These are phyloP conservation scores for Cordyceps sp. DNA, from an alignment of 2,329 filamentous ascomycete genomes.

Conservation along the genomic window DNA sequence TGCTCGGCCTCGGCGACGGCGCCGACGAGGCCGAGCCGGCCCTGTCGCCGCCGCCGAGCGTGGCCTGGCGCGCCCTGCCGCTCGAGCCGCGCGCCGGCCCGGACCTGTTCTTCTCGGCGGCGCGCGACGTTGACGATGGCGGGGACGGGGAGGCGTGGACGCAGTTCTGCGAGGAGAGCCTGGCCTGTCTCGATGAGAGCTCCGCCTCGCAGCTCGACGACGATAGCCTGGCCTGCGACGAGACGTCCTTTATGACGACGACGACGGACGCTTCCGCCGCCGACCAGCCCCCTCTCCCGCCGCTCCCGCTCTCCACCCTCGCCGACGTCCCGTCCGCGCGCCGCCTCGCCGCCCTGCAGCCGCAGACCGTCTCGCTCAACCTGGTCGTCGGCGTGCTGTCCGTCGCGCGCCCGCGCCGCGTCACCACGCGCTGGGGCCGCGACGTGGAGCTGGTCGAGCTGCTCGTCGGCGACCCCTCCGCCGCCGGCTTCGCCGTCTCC, in stretches of 20 bases:
- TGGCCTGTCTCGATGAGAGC: slow-evolving; percentile 22
- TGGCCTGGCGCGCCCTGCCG: too few relatives aligned
- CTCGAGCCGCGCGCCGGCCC: too few relatives aligned
- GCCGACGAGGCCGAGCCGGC: too few relatives aligned
- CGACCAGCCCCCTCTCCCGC: slow-evolving; percentile 3
- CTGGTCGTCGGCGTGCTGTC: slow-evolving; percentile 68
- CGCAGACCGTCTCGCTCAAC: slow-evolving; percentile 70
- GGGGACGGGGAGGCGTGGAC: slow-evolving; percentile 23
- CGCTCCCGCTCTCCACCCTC: slow-evolving; percentile 31
- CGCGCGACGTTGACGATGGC: slow-evolving; percentile 26
- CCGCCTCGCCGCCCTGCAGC: slow-evolving; percentile 50
- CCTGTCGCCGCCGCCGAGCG: too few relatives aligned
- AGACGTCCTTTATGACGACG: slow-evolving; percentile 8
- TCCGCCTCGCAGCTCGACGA: slow-evolving; percentile 12
- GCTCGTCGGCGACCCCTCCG: slow-evolving; percentile 72
- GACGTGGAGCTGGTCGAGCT: slow-evolving; percentile 56
- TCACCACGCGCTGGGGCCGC: slow-evolving; percentile 49
- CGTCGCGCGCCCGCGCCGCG: slow-evolving; percentile 46
- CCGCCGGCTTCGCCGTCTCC: slow-evolving; percentile 62
- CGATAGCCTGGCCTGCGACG: slow-evolving; percentile 10
- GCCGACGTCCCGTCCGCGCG: slow-evolving; percentile 51
- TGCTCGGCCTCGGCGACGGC: too few relatives aligned
- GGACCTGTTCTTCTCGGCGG: too few relatives aligned
- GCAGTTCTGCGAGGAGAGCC: slow-evolving; percentile 64
- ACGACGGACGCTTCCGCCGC: slow-evolving; percentile 7